These are phyloP conservation scores for barrel medic (Medicago truncatula) DNA, from an alignment of 306 rosid genomes.

Conservation along the genomic window MtrunA17r5.0-ANR NC_053042.1:41069001-41069500, in stretches of 20 bases:
- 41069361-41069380: constrained; percentile 66
- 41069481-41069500: constrained; percentile 18
- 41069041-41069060: not conserved
- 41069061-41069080: not conserved
- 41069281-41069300: constrained; percentile 90
- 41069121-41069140: constrained; percentile 85
- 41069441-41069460: constrained; percentile 18
- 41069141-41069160: constrained; percentile 69
- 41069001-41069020: constrained; percentile 83
- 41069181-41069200: constrained; percentile 89
- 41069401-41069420: not conserved
- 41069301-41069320: constrained; percentile 90
- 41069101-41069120: constrained; percentile 25
- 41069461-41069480: constrained; percentile 17
- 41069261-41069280: constrained; percentile 81
- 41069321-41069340: constrained; percentile 93
- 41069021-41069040: constrained; percentile 57
- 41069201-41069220: constrained; percentile 53
- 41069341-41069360: constrained; percentile 84
- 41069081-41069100: not conserved
- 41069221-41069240: constrained; percentile 56
- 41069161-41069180: constrained; percentile 71
- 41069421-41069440: constrained; percentile 3
- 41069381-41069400: not conserved
- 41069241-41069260: constrained; percentile 67